These are phyloP conservation scores for Diaporthe humulicola DNA, from an alignment of 2,329 filamentous ascomycete species.

Conservation along the genomic window DNA sequence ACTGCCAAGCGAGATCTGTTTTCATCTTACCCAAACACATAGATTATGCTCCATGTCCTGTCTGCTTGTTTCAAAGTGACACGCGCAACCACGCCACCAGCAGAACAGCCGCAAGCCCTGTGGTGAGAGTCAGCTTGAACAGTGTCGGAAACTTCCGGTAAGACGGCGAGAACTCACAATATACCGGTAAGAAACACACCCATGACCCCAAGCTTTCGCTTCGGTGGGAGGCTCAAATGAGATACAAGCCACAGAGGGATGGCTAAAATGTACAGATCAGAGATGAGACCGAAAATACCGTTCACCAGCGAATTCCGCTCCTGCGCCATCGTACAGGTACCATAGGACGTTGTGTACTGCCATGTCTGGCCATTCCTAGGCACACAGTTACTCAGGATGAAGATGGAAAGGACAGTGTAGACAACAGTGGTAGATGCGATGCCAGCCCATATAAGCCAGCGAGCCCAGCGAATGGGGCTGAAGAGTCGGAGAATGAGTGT, in stretches of 20 bases:
- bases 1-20: neutral
- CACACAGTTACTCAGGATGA: conserved; percentile 3
- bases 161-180: neutral
- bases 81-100: neutral
- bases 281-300: conserved; percentile 15
- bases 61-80: neutral
- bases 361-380: conserved; percentile 5
- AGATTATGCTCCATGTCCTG: conserved; percentile 9
- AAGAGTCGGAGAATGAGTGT: neutral
- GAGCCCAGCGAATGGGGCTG: neutral
- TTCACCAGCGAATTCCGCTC: neutral
- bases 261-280: conserved; percentile 15
- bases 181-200: neutral
- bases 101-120: conserved; percentile 1
- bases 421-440: neutral
- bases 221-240: neutral
- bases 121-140: neutral
- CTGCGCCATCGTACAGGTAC: conserved; percentile 12
- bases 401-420: conserved; percentile 2
- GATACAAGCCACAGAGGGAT: conserved; percentile 26
- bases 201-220: conserved; percentile 24
- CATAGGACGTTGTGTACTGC: conserved; percentile 10
- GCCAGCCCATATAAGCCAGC: conserved; percentile 16
- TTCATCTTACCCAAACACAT: conserved; percentile 19
- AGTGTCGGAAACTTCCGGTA: neutral